Evolutionary conservation across 306 rosid genomes (phyloP).

Genomic region (Trichosanthes cucumerina): DNA sequence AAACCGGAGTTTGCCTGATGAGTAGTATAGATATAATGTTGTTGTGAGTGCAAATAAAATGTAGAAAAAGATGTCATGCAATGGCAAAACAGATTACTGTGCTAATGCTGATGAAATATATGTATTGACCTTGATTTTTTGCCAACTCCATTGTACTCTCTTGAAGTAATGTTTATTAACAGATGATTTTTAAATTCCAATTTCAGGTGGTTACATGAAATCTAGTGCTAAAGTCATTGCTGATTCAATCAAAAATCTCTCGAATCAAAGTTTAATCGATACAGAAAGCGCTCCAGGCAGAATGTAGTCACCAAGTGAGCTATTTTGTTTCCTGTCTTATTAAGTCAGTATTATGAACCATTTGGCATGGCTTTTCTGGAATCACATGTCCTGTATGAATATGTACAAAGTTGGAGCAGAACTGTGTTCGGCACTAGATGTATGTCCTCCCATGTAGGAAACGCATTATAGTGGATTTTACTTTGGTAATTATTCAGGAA

Average conservation of each 20-base stretch:
- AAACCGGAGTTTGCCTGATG: neutral
- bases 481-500: neutral
- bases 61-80: neutral
- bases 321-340: neutral
- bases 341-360: neutral
- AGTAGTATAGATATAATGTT: neutral
- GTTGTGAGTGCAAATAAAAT: neutral
- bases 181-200: neutral
- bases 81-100: neutral
- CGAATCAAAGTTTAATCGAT: constrained; percentile 55
- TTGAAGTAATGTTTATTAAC: neutral
- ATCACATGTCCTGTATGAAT: neutral
- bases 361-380: neutral
- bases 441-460: neutral
- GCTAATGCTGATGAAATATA: neutral
- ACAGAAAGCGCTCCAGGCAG: constrained; percentile 9
- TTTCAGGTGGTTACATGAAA: constrained; percentile 94
- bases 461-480: neutral
- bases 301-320: constrained; percentile 1
- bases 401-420: neutral
- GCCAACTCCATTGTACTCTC: neutral
- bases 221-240: constrained; percentile 85
- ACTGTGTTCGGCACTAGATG: neutral
- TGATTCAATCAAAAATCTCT: constrained; percentile 70
- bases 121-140: neutral